Conservation (phyloP, 208 protist species). For the Trypanosomatidae sp. region DNA sequence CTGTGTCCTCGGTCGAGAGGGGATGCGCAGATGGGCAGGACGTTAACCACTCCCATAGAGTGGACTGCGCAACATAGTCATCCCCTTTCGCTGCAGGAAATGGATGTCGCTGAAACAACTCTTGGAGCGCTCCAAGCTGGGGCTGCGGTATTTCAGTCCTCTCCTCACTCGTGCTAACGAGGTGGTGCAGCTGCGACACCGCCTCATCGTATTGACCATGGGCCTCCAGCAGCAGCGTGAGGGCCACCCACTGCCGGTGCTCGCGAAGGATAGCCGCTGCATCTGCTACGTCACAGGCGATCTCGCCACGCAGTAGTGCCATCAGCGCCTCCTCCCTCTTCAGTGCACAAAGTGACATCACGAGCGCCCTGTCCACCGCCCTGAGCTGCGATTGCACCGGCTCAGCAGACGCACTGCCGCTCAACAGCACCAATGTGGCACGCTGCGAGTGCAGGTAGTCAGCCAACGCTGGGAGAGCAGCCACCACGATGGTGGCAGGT, state of each 20-base stretch:
- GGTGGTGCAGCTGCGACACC: conserved; percentile 15
- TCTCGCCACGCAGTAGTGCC: conserved; percentile 38
- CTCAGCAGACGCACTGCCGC: not conserved
- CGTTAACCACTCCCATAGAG: conserved; percentile 5
- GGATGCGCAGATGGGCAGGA: not conserved
- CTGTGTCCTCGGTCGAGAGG: not conserved
- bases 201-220: conserved; percentile 24
- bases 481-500: not conserved
- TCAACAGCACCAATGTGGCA: conserved; percentile 9
- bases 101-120: conserved; percentile 8
- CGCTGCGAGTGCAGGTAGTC: conserved; percentile 30
- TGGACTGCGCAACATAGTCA: conserved; percentile 10
- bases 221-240: conserved; percentile 35
- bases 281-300: conserved; percentile 37
- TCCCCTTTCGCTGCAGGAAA: not conserved
- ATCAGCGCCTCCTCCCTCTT: conserved; percentile 46
- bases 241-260: conserved; percentile 53
- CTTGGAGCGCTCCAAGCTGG: not conserved
- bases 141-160: not conserved
- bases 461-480: conserved; percentile 19
- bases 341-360: conserved; percentile 1
- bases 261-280: conserved; percentile 33
- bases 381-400: not conserved
- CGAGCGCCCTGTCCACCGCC: conserved; percentile 11
- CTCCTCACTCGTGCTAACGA: conserved; percentile 4